Conservation (phyloP, 108 stramenopile genomes). For the Seminavis robusta region DNA sequence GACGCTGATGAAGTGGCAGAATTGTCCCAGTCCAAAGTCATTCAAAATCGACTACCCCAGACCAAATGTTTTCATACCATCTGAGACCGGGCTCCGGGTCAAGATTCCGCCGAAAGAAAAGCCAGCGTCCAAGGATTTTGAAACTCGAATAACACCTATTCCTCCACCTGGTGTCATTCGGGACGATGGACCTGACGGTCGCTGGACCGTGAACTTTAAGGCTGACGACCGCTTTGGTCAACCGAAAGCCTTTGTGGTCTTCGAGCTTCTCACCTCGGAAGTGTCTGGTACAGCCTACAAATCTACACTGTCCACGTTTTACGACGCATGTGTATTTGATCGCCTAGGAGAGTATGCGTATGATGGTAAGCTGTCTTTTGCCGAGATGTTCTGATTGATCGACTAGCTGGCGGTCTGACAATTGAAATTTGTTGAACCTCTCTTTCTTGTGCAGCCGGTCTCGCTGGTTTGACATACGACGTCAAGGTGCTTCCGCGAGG, state of each 20-base stretch:
- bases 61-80: conserved; percentile 71
- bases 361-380: conserved; percentile 13
- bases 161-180: conserved; percentile 66
- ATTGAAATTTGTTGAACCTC: background rate
- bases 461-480: conserved; percentile 76
- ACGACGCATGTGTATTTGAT: conserved; percentile 63
- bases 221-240: conserved; percentile 74
- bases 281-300: conserved; percentile 51
- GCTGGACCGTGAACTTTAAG: conserved; percentile 84
- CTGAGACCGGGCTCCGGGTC: conserved; percentile 62
- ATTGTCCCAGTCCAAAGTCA: conserved; percentile 25
- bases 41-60: conserved; percentile 57
- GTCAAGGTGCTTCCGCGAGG: conserved; percentile 75
- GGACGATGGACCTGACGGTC: conserved; percentile 71
- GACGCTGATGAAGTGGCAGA: conserved; percentile 57
- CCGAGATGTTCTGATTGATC: background rate
- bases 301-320: conserved; percentile 64
- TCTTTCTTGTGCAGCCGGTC: conserved; percentile 45
- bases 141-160: conserved; percentile 63
- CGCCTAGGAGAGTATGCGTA: conserved; percentile 71
- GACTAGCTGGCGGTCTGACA: background rate
- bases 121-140: conserved; percentile 45
- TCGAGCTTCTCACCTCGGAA: conserved; percentile 64
- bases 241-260: conserved; percentile 78
- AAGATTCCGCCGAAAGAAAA: conserved; percentile 41